Percentiles rank a stretch among this genome's conserved stretches.
These are phyloP conservation scores for Suillus bovinus DNA, from an alignment of 768 basidiomycete species.

Conservation along the genomic window DNA sequence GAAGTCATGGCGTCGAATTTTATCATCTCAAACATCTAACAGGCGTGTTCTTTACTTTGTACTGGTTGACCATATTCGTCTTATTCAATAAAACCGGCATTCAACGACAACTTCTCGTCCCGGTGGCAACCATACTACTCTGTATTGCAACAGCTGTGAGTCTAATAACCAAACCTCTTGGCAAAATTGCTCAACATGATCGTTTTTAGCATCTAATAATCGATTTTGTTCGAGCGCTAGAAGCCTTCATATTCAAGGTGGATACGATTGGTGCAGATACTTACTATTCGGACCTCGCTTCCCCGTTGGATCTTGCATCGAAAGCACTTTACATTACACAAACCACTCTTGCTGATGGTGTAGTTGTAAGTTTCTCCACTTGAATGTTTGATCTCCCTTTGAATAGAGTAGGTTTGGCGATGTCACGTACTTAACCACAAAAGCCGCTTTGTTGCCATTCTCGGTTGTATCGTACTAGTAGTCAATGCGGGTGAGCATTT, in stretches of 20 bases:
- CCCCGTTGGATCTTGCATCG: background rate
- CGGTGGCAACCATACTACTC: background rate
- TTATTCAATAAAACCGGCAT: background rate
- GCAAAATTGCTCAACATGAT: background rate
- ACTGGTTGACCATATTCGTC: background rate
- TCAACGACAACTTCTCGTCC: slow-evolving; percentile 1
- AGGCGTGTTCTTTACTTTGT: slow-evolving; percentile 3
- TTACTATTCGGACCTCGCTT: slow-evolving; percentile 3
- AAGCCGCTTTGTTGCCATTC: background rate
- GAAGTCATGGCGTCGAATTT: background rate
- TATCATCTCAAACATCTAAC: background rate
- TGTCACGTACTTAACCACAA: background rate
- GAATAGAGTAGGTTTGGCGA: background rate
- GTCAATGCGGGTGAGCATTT: background rate
- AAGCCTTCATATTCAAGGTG: background rate
- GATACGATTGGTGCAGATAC: background rate
- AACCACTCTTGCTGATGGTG: slow-evolving; percentile 1
- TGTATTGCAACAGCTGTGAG: slow-evolving; percentile 4
- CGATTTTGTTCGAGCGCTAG: background rate
- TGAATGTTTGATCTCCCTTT: background rate
- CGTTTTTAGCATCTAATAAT: background rate
- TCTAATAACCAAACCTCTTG: background rate
- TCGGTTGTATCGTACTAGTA: background rate
- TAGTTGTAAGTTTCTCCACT: background rate
- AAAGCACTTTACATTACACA: slow-evolving; percentile 2